These are phyloP conservation scores for Nakazawaea ishiwadae DNA, from an alignment of 805 yeast genomes.

Conservation along the genomic window DNA sequence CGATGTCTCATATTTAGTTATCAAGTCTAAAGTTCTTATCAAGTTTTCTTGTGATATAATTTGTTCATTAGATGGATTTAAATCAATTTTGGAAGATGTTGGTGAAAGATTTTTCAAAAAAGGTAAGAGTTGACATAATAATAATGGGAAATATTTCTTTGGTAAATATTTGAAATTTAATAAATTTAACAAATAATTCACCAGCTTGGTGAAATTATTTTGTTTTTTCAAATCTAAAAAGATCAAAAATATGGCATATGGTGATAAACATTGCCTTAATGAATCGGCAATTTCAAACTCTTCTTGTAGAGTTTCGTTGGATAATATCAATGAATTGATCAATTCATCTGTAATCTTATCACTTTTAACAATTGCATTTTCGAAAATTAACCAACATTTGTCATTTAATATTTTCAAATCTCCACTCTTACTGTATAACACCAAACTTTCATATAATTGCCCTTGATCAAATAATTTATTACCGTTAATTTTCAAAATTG, in stretches of 20 bases:
- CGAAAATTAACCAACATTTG: slow-evolving; percentile 58
- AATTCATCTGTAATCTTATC: slow-evolving; percentile 52
- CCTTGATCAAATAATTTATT: slow-evolving; percentile 48
- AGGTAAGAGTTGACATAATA: slow-evolving; percentile 45
- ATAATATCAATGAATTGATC: slow-evolving; percentile 41
- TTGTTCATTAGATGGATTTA: not conserved
- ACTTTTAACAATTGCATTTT: slow-evolving; percentile 49
- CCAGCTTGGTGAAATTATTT: slow-evolving; percentile 23
- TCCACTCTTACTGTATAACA: slow-evolving; percentile 59
- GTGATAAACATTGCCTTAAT: slow-evolving; percentile 64
- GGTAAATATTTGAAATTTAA: slow-evolving; percentile 52
- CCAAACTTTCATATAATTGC: slow-evolving; percentile 55
- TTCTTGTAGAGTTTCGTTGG: slow-evolving; percentile 26
- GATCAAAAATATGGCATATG: slow-evolving; percentile 59
- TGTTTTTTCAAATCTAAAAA: slow-evolving; percentile 33
- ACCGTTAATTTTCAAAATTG: slow-evolving; percentile 47
- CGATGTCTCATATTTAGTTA: slow-evolving; percentile 20
- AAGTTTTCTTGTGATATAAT: slow-evolving; percentile 18
- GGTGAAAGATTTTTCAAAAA: slow-evolving; percentile 24
- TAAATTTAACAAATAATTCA: slow-evolving; percentile 31
- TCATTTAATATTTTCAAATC: slow-evolving; percentile 46
- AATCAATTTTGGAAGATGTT: slow-evolving; percentile 9
- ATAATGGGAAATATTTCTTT: slow-evolving; percentile 40
- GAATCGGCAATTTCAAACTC: slow-evolving; percentile 42
- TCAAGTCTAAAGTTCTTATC: slow-evolving; percentile 19